Evolutionary conservation across 768 basidiomycete genomes (phyloP).

Genomic region (Boletus eberwhitei): DNA sequence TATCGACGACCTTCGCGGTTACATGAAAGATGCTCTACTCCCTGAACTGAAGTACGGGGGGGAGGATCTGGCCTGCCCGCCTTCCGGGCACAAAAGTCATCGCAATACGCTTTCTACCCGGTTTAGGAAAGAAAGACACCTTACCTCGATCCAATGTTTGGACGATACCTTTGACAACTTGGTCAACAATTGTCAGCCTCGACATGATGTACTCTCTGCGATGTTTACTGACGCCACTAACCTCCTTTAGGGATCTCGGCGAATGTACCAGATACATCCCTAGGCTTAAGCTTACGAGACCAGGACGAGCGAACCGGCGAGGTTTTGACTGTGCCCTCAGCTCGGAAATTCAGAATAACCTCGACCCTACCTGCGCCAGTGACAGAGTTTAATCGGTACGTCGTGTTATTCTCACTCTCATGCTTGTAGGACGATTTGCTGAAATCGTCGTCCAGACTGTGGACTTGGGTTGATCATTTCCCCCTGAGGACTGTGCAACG

Average conservation of each 20-base stretch:
- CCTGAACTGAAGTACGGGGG: conserved; percentile 31
- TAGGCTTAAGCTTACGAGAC: conserved; percentile 22
- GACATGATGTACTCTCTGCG: background rate
- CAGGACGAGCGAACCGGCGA: conserved; percentile 29
- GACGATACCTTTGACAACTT: conserved; percentile 25
- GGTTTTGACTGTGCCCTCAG: conserved; percentile 31
- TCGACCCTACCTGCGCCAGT: conserved; percentile 28
- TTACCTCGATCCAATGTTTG: conserved; percentile 29
- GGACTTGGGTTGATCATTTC: conserved; percentile 33
- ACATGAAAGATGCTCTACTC: conserved; percentile 34
- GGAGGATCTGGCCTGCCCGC: conserved; percentile 18
- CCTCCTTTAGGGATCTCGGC: conserved; percentile 21
- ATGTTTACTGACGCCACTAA: conserved; percentile 1
- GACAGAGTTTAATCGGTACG: conserved; percentile 32
- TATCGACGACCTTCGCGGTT: conserved; percentile 33
- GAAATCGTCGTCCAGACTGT: conserved; percentile 19
- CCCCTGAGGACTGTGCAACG: conserved; percentile 34
- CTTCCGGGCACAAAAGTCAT: conserved; percentile 34
- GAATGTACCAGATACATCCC: conserved; percentile 29
- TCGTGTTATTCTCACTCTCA: background rate
- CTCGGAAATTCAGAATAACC: conserved; percentile 27
- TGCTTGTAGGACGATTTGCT: background rate
- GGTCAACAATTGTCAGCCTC: conserved; percentile 29
- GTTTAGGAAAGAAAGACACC: conserved; percentile 31
- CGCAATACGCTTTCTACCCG: conserved; percentile 33